A percentile compares a stretch with the other conserved stretches of the same genome.
phyloP scores from a whole-genome alignment of 805 yeast genomes.

The Saccharomycopsis schoenii region DNA sequence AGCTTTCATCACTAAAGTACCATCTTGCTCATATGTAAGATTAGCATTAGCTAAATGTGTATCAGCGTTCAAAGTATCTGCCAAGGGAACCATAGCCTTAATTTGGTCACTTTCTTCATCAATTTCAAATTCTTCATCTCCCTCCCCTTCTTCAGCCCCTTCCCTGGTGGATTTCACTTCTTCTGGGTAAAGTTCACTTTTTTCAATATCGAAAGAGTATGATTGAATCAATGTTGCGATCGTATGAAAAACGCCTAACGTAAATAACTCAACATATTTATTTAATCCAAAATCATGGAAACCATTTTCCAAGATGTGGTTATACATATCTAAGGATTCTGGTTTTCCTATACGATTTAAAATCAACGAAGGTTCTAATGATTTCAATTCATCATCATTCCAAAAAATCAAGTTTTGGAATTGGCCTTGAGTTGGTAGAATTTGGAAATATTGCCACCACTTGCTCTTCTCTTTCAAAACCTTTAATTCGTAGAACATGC shows the following conservation, averaged over 20 bases:
- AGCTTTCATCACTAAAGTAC: slow-evolving; percentile 58
- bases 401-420: slow-evolving; percentile 51
- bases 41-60: slow-evolving; percentile 69
- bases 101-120: slow-evolving; percentile 30
- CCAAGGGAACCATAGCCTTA: slow-evolving; percentile 84
- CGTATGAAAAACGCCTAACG: slow-evolving; percentile 52
- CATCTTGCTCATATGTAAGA: slow-evolving; percentile 37
- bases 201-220: slow-evolving; percentile 79
- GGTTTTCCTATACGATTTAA: slow-evolving; percentile 60
- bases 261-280: slow-evolving; percentile 25
- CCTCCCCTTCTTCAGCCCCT: slow-evolving; percentile 18
- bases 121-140: slow-evolving; percentile 23
- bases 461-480: slow-evolving; percentile 35
- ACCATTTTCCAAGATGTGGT: slow-evolving; percentile 32
- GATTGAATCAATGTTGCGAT: slow-evolving; percentile 80
- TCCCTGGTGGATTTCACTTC: slow-evolving; percentile 27
- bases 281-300: slow-evolving; percentile 31
- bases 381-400: slow-evolving; percentile 48
- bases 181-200: slow-evolving; percentile 22
- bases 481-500: slow-evolving; percentile 52
- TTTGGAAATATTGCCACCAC: slow-evolving; percentile 65
- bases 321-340: slow-evolving; percentile 52
- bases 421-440: slow-evolving; percentile 42
- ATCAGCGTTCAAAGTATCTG: slow-evolving; percentile 85
- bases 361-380: slow-evolving; percentile 61